Base-by-base conservation (phyloP, 805 yeast species). In the Nakazawaea ishiwadae region DNA sequence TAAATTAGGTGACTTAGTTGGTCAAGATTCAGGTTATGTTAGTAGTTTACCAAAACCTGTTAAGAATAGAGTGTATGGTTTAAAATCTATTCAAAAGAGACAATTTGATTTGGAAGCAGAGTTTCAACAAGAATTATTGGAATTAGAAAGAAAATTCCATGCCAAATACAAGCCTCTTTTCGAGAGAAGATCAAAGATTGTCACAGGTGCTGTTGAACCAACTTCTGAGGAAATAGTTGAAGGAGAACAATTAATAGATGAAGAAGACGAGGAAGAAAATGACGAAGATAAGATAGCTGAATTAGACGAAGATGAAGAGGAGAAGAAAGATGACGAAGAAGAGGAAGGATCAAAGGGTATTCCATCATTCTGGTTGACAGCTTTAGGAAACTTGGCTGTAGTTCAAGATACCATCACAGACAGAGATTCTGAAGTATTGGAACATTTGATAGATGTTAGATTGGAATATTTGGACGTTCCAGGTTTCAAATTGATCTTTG, bases 341-440 rank as follows among this genome's bases (percentile, higher is more conserved):
- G 45, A 48, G 23, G 70, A 61, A 23, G 68, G 62, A 16, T 64
- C 69, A 37, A 71, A 70, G 47, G 99, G 99, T 49, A 77, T 93
- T 51, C 98, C 99, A 44, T 80, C 84, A 37, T 93, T 93, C 72
- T 93, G 99, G 99, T 73, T 91, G 54, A 93, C 98, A 15, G 95
- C 98, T 5, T 69, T 93, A 63, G 91, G 84, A 62, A 93, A 90
- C 66, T 70, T 93, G 52, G 77, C 80, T 21, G 79, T 85, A 21
- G 78, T 90, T 37, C 76, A 88, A 26, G 95, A 89, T 48, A 79
- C 87, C 49, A 85, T 93, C 53, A 79, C 93, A 33, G 96, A 88
- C 42, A 78, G 95, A 56, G 99, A 93, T 63, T 75, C 83, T 38
- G 96, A 86, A 56, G 91, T 89, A 6, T 74, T 93, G 51, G 71